Conservation (phyloP, 257 asterid genomes). For the Striga asiatica region DNA sequence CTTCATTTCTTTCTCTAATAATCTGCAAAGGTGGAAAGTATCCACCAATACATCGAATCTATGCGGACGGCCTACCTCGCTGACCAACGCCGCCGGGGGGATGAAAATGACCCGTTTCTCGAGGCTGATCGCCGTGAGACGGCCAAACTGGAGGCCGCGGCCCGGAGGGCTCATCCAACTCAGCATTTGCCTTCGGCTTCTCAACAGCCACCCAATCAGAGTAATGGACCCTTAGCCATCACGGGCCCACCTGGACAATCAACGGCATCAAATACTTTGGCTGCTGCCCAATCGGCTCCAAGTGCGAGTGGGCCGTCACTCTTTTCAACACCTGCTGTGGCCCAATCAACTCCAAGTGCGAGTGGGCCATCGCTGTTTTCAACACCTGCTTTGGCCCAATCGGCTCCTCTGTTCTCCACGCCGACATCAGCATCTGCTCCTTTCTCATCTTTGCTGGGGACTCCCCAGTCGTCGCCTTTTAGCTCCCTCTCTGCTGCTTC, state of each 20-base stretch:
- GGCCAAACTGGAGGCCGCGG: conserved; percentile 95
- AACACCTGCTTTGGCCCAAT: conserved; percentile 61
- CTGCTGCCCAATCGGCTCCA: conserved; percentile 39
- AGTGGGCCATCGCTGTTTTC: conserved; percentile 35
- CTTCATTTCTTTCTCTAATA: conserved; percentile 3
- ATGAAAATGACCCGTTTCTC: conserved; percentile 73
- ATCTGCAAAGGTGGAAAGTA: conserved; percentile 62
- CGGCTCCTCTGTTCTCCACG: conserved; percentile 32
- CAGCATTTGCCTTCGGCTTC: conserved; percentile 65
- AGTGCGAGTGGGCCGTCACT: conserved; percentile 57
- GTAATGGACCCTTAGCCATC: conserved; percentile 33
- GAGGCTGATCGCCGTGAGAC: conserved; percentile 95
- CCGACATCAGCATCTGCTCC: conserved; percentile 27
- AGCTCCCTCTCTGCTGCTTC: conserved; percentile 66
- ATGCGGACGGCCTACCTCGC: conserved; percentile 93
- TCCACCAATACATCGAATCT: conserved; percentile 90
- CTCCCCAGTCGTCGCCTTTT: conserved; percentile 42
- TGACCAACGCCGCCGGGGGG: conserved; percentile 78
- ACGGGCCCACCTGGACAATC: conserved; percentile 51
- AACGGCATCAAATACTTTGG: conserved; percentile 29
- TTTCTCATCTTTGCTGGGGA: too few species aligned
- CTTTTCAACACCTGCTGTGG: conserved; percentile 56
- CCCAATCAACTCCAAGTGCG: conserved; percentile 28
- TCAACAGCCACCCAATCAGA: conserved; percentile 49
- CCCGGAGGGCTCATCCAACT: conserved; percentile 89